A percentile compares a stretch with the other conserved stretches of the same genome.
Conservation (phyloP, 352 stramenopile species). For the Phytophthora uliginosa region DNA sequence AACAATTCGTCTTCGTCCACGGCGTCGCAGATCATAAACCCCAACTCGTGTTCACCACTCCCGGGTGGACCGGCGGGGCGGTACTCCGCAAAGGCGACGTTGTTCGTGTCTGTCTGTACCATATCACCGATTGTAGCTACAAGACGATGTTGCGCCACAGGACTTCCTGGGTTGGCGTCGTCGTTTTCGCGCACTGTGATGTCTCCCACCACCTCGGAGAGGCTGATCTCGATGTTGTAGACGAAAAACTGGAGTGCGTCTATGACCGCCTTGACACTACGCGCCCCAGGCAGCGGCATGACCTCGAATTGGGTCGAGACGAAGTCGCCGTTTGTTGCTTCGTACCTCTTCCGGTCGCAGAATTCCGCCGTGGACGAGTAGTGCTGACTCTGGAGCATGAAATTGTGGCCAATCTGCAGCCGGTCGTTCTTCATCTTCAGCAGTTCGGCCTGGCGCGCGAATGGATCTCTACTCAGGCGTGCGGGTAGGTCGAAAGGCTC, state of each 20-base stretch:
- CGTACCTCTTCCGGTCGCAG: slow-evolving; percentile 45
- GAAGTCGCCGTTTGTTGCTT: slow-evolving; percentile 39
- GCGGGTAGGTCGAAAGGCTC: slow-evolving; percentile 30
- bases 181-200: slow-evolving; percentile 60
- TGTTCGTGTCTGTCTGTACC: slow-evolving; percentile 48
- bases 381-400: slow-evolving; percentile 27
- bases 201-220: slow-evolving; percentile 48
- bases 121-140: slow-evolving; percentile 34
- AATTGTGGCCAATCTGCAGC: slow-evolving; percentile 28
- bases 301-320: slow-evolving; percentile 47
- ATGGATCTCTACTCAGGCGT: slow-evolving; percentile 13
- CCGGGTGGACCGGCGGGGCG: neutral
- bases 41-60: slow-evolving; percentile 24
- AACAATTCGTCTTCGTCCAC: slow-evolving; percentile 53
- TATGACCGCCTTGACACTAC: slow-evolving; percentile 38
- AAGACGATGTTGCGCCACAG: slow-evolving; percentile 43
- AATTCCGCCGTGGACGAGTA: slow-evolving; percentile 33
- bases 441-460: slow-evolving; percentile 12
- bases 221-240: slow-evolving; percentile 55
- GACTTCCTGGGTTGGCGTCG: slow-evolving; percentile 35
- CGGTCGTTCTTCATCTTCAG: slow-evolving; percentile 32
- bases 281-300: slow-evolving; percentile 37
- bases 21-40: slow-evolving; percentile 38
- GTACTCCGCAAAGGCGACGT: slow-evolving; percentile 43
- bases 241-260: slow-evolving; percentile 49